Evolutionary conservation across 371 early-diverging fungal genomes (phyloP), one percentile per base, ranked within the genome.

Genomic region (Umbelopsis sp.): DNA sequence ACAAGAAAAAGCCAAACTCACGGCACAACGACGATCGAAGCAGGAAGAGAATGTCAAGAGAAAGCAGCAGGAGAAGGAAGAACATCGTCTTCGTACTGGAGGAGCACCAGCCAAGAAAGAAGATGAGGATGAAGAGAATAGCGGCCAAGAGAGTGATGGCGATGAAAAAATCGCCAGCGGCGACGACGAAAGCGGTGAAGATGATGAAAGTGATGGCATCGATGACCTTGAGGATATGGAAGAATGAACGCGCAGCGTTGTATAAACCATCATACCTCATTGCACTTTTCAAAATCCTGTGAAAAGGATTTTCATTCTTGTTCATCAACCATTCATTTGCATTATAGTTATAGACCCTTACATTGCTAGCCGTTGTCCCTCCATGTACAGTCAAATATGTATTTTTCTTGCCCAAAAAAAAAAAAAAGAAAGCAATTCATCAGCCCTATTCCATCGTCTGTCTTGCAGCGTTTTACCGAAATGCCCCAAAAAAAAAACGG

Each of bases 31-130:
- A 51, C 85, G 92, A 66, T 81, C 83, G 57, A 83, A 91, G 74
- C 97, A 97, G 73, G 93, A 94, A 74, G 80, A 69, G 44, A 95
- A 95, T 76, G 95, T 96, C 4, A 84, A 85, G 74, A 83, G 86
- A 68, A 96, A 96, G 77, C 85, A 91, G 80, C 79, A 74, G 20
- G 86, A 80, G 45, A 81, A 81, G 65, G 90, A 86, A 65, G 83
- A 78, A 44, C 76, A 77, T 65, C 66, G 67, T 44, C 37, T 69
- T 29, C 75, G 69, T 38, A 77, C 70, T 4, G 69, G 75, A 50
- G 77, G 63, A 69, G 72, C 29, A 50, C 46, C 45, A 52, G 29
- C 4, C 29, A 46, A 53, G 67, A 62, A 62, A 25, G 48, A 50
- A 11, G 44, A 44, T 24, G 52, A 65, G n/a, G 66, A 70, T 52